Evolutionary conservation across 495 filamentous ascomycete genomes (phyloP).

Genomic region (Penicillium herquei): DNA sequence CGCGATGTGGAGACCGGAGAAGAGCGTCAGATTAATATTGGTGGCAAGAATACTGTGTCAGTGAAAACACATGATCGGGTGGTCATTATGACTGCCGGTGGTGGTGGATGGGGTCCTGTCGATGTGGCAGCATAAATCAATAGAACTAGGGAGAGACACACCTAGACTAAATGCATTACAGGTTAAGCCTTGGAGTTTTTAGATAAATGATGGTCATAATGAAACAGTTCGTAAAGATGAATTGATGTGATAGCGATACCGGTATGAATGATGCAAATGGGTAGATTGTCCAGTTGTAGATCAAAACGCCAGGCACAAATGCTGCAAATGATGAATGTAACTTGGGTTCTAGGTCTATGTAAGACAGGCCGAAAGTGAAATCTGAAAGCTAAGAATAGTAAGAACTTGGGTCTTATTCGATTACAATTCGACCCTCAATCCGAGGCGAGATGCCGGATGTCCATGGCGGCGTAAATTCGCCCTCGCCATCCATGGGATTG

Average conservation of each 20-base stretch:
- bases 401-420: slow-evolving; percentile 19
- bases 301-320: too few species aligned
- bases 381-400: neutral
- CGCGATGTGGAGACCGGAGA: slow-evolving; percentile 52
- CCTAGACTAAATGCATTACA: too few species aligned
- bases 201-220: too few species aligned
- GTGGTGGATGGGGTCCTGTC: slow-evolving; percentile 36
- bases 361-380: neutral
- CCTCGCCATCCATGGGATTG: slow-evolving; percentile 45
- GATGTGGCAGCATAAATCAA: neutral
- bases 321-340: too few species aligned
- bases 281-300: too few species aligned
- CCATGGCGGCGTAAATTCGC: slow-evolving; percentile 65
- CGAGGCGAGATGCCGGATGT: slow-evolving; percentile 73
- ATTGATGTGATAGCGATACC: too few species aligned
- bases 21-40: slow-evolving; percentile 75
- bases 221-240: too few species aligned
- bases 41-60: slow-evolving; percentile 88
- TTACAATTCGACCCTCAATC: slow-evolving; percentile 71
- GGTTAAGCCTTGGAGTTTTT: too few species aligned
- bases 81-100: slow-evolving; percentile 61
- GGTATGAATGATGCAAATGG: too few species aligned
- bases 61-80: slow-evolving; percentile 87
- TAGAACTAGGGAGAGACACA: too few species aligned
- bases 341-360: too few species aligned